phyloP scores from a whole-genome alignment of 495 filamentous ascomycete genomes.

The Xylaria castorea region DNA sequence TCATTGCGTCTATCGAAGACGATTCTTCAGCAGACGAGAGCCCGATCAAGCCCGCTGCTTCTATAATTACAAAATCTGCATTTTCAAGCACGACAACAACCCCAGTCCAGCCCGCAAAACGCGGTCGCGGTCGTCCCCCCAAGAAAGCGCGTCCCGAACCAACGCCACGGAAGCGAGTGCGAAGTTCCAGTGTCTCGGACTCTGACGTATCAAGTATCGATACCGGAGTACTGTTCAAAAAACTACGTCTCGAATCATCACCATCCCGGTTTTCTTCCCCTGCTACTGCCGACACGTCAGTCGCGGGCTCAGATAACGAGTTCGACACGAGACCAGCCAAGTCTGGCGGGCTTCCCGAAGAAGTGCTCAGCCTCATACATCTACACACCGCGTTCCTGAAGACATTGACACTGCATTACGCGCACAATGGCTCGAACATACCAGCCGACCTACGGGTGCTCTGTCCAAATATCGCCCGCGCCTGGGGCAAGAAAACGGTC shows the following conservation, averaged over 20 bases:
- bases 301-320: constrained; percentile 37
- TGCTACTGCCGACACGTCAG: constrained; percentile 38
- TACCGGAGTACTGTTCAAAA: constrained; percentile 47
- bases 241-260: constrained; percentile 48
- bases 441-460: constrained; percentile 66
- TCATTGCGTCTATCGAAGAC: constrained; percentile 30
- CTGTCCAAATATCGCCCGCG: constrained; percentile 58
- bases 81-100: constrained; percentile 9
- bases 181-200: constrained; percentile 39
- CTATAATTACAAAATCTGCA: constrained; percentile 22
- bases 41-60: constrained; percentile 23
- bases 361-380: constrained; percentile 62
- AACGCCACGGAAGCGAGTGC: constrained; percentile 32
- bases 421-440: constrained; percentile 67
- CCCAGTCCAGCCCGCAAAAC: constrained; percentile 25
- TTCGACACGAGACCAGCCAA: constrained; percentile 31
- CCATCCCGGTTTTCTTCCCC: constrained; percentile 41
- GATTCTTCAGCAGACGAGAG: constrained; percentile 39
- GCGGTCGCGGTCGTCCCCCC: constrained; percentile 34
- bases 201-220: constrained; percentile 37
- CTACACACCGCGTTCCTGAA: constrained; percentile 65
- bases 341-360: constrained; percentile 51
- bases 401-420: constrained; percentile 63
- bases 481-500: constrained; percentile 68
- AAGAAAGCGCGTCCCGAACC: constrained; percentile 33